These are phyloP conservation scores for Metroxylon sagu DNA, from an alignment of 176 grass and related monocot species.

Conservation along the genomic window DNA sequence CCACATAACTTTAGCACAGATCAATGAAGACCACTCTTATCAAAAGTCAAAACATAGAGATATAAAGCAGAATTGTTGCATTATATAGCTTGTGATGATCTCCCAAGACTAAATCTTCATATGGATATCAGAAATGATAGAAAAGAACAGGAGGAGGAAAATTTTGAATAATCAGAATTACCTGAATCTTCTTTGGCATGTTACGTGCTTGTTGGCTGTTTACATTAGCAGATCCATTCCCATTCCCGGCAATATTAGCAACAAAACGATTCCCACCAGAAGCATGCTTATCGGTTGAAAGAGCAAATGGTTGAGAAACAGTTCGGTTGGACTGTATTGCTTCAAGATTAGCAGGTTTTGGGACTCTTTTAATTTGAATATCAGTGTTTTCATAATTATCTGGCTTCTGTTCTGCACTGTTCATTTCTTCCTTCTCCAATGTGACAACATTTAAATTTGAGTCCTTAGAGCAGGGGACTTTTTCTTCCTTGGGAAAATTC, in stretches of 20 bases:
- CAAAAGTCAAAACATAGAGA: too few species aligned
- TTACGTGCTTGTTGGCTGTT: conserved; percentile 13
- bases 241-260: conserved; percentile 8
- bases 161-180: conserved; percentile 1
- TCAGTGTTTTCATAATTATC: conserved; percentile 27
- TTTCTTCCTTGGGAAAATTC: conserved; percentile 2
- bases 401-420: conserved; percentile 13
- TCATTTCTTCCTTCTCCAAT: conserved; percentile 22
- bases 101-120: too few species aligned
- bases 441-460: conserved; percentile 13
- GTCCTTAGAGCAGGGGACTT: conserved; percentile 4
- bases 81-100: too few species aligned
- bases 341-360: conserved; percentile 19
- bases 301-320: conserved; percentile 14
- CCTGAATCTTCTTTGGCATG: conserved; percentile 32
- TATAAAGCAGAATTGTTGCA: too few species aligned
- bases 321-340: conserved; percentile 22
- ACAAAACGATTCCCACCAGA: conserved; percentile 5
- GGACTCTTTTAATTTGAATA: conserved; percentile 24
- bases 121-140: too few species aligned
- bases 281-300: conserved; percentile 27
- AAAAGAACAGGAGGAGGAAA: too few species aligned
- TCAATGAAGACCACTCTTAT: too few species aligned
- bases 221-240: conserved; percentile 23
- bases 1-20: too few species aligned